Conservation (phyloP, 2,329 filamentous ascomycete species). For the Diaporthe eres region DNA sequence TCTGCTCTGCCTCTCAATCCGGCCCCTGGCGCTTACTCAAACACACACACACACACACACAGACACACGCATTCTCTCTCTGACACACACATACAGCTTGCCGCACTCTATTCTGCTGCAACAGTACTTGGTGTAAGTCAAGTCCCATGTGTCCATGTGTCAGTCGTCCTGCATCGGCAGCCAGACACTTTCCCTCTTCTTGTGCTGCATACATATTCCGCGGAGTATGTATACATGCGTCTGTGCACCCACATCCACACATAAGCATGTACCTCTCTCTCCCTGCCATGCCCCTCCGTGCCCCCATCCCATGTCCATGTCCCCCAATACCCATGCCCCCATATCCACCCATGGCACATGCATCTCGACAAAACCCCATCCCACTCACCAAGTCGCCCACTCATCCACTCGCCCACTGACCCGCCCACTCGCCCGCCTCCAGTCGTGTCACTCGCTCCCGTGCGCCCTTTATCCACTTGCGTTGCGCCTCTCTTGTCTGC, state of each 20-base stretch:
- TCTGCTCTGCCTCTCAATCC: neutral
- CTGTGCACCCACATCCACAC: neutral
- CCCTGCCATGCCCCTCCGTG: neutral
- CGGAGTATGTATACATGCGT: neutral
- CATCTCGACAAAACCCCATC: slow-evolving; percentile 21
- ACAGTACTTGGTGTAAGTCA: slow-evolving; percentile 8
- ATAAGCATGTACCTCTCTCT: neutral
- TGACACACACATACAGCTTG: neutral
- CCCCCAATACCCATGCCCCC: neutral
- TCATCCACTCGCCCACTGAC: neutral
- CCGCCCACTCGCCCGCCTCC: neutral
- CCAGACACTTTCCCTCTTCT: slow-evolving; percentile 4
- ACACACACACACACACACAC: slow-evolving; percentile 2
- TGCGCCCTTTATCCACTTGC: slow-evolving; percentile 24
- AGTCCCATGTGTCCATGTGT: slow-evolving; percentile 20
- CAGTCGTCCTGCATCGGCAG: slow-evolving; percentile 16
- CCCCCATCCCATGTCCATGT: neutral
- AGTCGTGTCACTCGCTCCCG: slow-evolving; percentile 31
- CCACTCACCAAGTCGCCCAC: neutral
- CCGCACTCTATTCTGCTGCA: neutral
- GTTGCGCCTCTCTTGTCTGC: slow-evolving; percentile 28
- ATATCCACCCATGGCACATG: slow-evolving; percentile 11
- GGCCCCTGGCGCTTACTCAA: slow-evolving; percentile 25
- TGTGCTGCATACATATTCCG: neutral
- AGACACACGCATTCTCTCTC: too few species aligned